Evolutionary conservation across 2,329 filamentous ascomycete genomes (phyloP).

Genomic region (Fusarium irregulare): DNA sequence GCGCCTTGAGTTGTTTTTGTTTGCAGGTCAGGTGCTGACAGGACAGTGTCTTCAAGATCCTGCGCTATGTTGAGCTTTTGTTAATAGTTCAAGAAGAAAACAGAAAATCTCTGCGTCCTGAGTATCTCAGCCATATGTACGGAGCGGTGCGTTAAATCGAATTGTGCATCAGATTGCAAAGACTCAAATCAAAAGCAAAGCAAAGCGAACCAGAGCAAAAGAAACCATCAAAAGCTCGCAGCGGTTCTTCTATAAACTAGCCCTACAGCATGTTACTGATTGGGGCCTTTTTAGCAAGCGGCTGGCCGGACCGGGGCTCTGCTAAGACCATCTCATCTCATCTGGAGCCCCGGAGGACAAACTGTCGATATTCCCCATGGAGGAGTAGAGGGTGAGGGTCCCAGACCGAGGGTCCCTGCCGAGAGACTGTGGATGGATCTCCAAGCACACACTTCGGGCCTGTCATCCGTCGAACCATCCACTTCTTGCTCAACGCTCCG

Average conservation of each 20-base stretch:
- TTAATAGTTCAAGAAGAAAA: conserved; percentile 22
- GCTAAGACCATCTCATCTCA: conserved; percentile 33
- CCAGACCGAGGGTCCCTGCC: conserved; percentile 12
- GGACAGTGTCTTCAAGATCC: neutral
- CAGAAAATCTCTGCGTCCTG: neutral
- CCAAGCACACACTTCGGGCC: conserved; percentile 42
- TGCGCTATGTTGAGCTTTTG: neutral
- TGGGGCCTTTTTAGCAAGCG: conserved; percentile 26
- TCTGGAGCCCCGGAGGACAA: conserved; percentile 19
- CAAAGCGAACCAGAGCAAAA: conserved; percentile 5
- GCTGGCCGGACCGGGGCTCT: conserved; percentile 44
- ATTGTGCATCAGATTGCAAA: conserved; percentile 13
- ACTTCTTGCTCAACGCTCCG: conserved; percentile 37
- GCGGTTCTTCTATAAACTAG: conserved; percentile 33
- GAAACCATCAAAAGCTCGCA: conserved; percentile 24
- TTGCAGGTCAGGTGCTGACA: neutral
- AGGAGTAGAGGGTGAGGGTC: conserved; percentile 25
- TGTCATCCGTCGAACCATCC: conserved; percentile 43
- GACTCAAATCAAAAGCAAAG: neutral
- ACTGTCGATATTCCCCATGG: conserved; percentile 23
- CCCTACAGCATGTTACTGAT: conserved; percentile 6
- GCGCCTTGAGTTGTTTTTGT: neutral
- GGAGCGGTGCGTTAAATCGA: neutral
- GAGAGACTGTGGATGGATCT: conserved; percentile 39
- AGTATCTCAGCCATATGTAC: conserved; percentile 28